Evolutionary conservation across 371 early-diverging fungal genomes (phyloP), one percentile per base, ranked within the genome.

Genomic region (Dichotomocladium elegans): DNA sequence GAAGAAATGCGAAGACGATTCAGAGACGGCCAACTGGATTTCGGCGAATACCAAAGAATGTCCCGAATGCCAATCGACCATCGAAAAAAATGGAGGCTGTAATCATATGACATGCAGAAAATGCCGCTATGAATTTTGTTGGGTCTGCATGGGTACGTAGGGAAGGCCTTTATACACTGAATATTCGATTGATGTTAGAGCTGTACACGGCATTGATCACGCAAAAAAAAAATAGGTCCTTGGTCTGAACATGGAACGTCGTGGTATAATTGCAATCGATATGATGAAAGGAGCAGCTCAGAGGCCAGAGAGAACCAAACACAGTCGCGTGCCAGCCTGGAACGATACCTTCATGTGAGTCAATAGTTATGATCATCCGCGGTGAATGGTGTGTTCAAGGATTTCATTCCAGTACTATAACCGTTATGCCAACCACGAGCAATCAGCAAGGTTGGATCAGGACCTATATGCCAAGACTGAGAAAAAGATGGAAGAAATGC

Each of bases 71-170:
- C 73, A 78, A 42, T 78, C 90, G 1, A 89, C 91, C 0, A 96
- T 96, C 56, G 97, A 96, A 66, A 96, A 96, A 81, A 94, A 94
- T 61, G 96, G 96, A 57, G 91, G 91, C 22, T 91, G 92, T 70
- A 92, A 92, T 63, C 92, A 92, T 53, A 92, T 92, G 91, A 86
- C 87, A 3, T 92, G 92, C 71, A 79, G 86, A 47, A 86, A 88
- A 60, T 92, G 92, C 61, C 64, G 68, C 48, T 73, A 90, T 62
- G 88, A 92, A 53, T 92, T 89, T 55, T 92, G 92, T 61, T 92
- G 92, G 92, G 79, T 86, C 19, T 86, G 86, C 64, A 78, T 81
- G 79, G 79, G 80, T 57, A n/a, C n/a, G n/a, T n/a, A 63, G 51
- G 21, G 9, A 9, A 15, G 11, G 19, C 15, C n/a, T n/a, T n/a